These are phyloP conservation scores for Aspergillus hancockii DNA, from an alignment of 495 filamentous ascomycete species.

Conservation along the genomic window DNA sequence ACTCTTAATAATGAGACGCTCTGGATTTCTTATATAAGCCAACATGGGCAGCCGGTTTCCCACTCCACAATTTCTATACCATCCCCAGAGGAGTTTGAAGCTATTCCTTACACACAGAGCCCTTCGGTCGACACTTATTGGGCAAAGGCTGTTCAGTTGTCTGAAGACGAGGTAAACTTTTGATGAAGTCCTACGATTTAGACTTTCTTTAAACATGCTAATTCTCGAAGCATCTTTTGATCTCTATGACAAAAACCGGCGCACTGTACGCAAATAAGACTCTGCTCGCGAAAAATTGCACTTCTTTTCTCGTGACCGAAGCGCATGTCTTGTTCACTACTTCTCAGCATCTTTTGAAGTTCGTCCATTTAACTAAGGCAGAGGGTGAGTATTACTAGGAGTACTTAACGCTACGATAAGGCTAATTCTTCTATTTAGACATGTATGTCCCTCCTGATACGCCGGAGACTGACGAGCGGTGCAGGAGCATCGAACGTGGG, in stretches of 20 bases:
- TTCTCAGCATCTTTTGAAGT: conserved; percentile 86
- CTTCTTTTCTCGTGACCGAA: conserved; percentile 82
- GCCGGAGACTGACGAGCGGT: conserved; percentile 88
- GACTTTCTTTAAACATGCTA: conserved; percentile 11
- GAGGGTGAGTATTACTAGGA: conserved; percentile 53
- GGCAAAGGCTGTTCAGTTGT: conserved; percentile 40
- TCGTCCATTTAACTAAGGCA: conserved; percentile 74
- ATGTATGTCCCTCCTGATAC: conserved; percentile 85
- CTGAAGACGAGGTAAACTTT: conserved; percentile 38
- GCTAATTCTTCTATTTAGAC: conserved; percentile 44
- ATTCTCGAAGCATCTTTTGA: conserved; percentile 37
- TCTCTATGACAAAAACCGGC: conserved; percentile 67
- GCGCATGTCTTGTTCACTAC: conserved; percentile 89
- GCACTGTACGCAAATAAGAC: conserved; percentile 75
- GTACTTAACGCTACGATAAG: neutral
- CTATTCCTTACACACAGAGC: conserved; percentile 31
- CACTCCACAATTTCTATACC: conserved; percentile 33
- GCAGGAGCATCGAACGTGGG: conserved; percentile 88
- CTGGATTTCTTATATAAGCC: conserved; percentile 42
- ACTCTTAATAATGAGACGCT: conserved; percentile 37
- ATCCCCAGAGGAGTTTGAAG: conserved; percentile 19
- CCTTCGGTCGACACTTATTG: conserved; percentile 44
- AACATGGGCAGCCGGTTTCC: conserved; percentile 26
- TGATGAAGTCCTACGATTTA: neutral
- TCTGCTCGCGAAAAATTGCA: conserved; percentile 78